Evolutionary conservation across 495 filamentous ascomycete species (phyloP), one percentile per base, ranked within the genome.

Genomic region (Neurospora sp.): DNA sequence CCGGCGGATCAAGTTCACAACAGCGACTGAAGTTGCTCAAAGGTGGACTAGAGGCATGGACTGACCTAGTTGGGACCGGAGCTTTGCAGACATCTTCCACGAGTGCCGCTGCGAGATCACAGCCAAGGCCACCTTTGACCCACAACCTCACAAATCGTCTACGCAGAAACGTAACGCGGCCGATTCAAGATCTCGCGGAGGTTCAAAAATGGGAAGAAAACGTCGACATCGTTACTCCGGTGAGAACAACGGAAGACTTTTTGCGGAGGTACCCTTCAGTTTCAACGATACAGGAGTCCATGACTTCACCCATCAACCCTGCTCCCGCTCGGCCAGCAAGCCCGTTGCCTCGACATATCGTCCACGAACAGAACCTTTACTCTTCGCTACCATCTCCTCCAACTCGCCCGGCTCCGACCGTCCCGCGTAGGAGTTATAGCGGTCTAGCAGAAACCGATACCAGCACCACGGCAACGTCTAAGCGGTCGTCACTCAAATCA

Each of bases 31-130:
- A 92, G 39, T 86, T 99, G 46, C 86, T 99, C 1, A 81, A 86
- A 18, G 96, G 95, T 18, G 96, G 96, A 1, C 80, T 98, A 16
- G 89, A 94, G 70, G 91, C 93, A 49, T 99, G 96, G 96, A 86
- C 90, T 38, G 89, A 93, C 77, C 79, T 95, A 16, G 79, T 97
- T 66, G 95, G 96, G 16, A 81, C 81, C n/a, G 86, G 88, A 73
- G 90, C 91, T 4, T 85, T 98, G 27, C 76, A 85, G 72, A 79
- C 77, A 16, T 82, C 80, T 10, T 75, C 78, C 38, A 76, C 82
- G 0, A 74, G 69, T 2, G 18, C 73, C 3, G 14, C 37, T 35
- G 71, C 9, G 69, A 62, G 31, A 72, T 27, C 49, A 27, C 49
- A 18, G 39, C 40, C 72, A 37, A 72, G 40, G 76, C 74, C 76